Percentiles rank a stretch among this genome's conserved stretches.
Evolutionary conservation across 2,329 filamentous ascomycete species (phyloP).

Genomic region (Hypomyces perniciosus): DNA sequence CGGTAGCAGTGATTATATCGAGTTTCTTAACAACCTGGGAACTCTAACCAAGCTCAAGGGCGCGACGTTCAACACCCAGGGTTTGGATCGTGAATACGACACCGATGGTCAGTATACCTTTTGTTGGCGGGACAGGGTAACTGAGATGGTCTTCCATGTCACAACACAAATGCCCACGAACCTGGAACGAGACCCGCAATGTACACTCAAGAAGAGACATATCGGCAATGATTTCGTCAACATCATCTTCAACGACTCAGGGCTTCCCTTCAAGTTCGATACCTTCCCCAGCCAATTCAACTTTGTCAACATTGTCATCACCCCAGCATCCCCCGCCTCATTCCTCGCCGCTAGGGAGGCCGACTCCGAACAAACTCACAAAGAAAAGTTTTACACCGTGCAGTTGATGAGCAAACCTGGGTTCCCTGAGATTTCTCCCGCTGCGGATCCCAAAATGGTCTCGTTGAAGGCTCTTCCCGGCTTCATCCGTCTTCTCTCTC

Average conservation of each 20-base stretch:
- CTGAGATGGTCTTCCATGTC: slow-evolving; percentile 92
- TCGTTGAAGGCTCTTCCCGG: slow-evolving; percentile 74
- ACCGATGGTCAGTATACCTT: slow-evolving; percentile 82
- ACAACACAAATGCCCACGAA: slow-evolving; percentile 97
- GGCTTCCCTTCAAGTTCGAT: slow-evolving; percentile 80
- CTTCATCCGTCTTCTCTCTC: slow-evolving; percentile 80
- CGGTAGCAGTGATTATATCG: slow-evolving; percentile 81
- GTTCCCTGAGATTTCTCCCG: slow-evolving; percentile 87
- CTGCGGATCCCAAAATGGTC: slow-evolving; percentile 82
- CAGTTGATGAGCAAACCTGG: slow-evolving; percentile 82
- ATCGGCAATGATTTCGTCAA: slow-evolving; percentile 98
- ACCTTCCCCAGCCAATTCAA: slow-evolving; percentile 95
- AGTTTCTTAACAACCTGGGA: slow-evolving; percentile 77
- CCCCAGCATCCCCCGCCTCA: slow-evolving; percentile 72
- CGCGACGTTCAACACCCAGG: slow-evolving; percentile 87
- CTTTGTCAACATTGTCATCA: slow-evolving; percentile 93
- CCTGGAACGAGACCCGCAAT: slow-evolving; percentile 66
- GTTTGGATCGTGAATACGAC: slow-evolving; percentile 71
- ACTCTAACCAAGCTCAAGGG: slow-evolving; percentile 74
- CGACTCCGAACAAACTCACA: slow-evolving; percentile 29
- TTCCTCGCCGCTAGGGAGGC: slow-evolving; percentile 60
- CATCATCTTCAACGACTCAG: slow-evolving; percentile 96
- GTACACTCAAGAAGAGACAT: slow-evolving; percentile 83
- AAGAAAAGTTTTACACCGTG: slow-evolving; percentile 71
- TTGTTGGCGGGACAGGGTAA: slow-evolving; percentile 91